These are phyloP conservation scores for Arbutus unedo DNA, from an alignment of 148 eudicot genomes.

Conservation along the genomic window DNA sequence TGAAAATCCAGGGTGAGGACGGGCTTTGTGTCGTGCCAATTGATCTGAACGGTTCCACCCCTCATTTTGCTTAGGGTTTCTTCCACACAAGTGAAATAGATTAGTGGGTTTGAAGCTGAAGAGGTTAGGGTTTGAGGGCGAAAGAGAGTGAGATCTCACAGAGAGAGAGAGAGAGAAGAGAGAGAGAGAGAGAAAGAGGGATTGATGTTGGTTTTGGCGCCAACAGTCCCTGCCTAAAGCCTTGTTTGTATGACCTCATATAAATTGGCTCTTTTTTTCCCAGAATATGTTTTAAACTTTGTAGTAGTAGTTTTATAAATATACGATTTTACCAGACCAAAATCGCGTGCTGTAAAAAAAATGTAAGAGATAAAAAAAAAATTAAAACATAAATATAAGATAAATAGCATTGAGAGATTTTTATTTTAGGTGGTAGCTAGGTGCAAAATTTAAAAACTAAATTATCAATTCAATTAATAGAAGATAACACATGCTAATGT, in stretches of 20 bases:
- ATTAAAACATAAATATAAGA: no score
- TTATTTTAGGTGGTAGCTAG: no score
- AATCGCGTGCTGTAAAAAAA: no score
- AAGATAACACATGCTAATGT: no score
- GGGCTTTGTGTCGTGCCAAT: conserved; percentile 94
- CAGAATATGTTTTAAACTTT: no score
- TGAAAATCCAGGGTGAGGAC: conserved; percentile 95
- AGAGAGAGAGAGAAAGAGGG: background rate
- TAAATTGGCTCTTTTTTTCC: background rate
- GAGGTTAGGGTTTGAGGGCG: conserved; percentile 1
- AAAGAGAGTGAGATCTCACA: background rate
- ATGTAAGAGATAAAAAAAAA: no score
- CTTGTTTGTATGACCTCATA: background rate
- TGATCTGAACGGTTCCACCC: conserved; percentile 89
- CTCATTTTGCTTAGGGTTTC: conserved; percentile 38
- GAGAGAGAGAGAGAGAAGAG: background rate
- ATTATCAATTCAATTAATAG: no score
- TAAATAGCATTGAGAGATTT: no score
- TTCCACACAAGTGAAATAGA: background rate
- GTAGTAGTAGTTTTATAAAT: no score
- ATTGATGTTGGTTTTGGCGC: conserved; percentile 8
- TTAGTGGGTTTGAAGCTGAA: background rate
- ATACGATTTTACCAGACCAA: no score
- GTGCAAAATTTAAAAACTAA: no score
- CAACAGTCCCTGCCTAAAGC: background rate